phyloP scores from a whole-genome alignment of 2,329 filamentous ascomycete genomes.

The Coniosporium tulheliwenetii region DNA sequence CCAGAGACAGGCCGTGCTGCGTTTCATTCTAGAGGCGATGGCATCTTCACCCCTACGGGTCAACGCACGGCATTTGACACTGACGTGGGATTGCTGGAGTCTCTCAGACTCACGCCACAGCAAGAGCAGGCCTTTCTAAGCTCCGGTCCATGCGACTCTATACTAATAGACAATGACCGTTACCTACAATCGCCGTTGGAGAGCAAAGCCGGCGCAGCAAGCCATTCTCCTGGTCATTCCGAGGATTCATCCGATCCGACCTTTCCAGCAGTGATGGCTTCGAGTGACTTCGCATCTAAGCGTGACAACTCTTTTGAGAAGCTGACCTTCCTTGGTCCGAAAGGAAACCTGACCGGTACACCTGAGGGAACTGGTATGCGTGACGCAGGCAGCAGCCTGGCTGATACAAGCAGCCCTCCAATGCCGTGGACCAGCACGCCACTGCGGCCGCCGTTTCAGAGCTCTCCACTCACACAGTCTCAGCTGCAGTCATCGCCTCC shows the following conservation, averaged over 20 bases:
- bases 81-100: too few species aligned
- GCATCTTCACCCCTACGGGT: too few species aligned
- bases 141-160: too few species aligned
- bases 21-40: too few species aligned
- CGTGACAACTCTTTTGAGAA: constrained; percentile 20
- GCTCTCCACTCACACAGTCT: not conserved
- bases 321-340: constrained; percentile 15
- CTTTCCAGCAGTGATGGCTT: too few species aligned
- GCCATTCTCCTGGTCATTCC: not conserved
- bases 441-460: constrained; percentile 6
- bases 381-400: constrained; percentile 21
- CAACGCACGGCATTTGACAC: too few species aligned
- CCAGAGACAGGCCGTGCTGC: too few species aligned
- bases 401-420: constrained; percentile 19
- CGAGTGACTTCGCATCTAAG: constrained; percentile 1
- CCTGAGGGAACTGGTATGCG: constrained; percentile 18
- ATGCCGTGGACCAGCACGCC: constrained; percentile 10
- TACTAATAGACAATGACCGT: too few species aligned
- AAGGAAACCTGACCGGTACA: constrained; percentile 20
- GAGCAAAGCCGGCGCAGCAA: too few species aligned
- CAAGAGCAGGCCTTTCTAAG: too few species aligned
- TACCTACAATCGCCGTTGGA: not conserved
- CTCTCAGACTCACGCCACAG: too few species aligned
- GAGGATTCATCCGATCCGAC: too few species aligned
- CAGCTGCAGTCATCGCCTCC: not conserved